Evolutionary conservation across 345 rosid genomes (phyloP).

Genomic region (Turnera subulata): DNA sequence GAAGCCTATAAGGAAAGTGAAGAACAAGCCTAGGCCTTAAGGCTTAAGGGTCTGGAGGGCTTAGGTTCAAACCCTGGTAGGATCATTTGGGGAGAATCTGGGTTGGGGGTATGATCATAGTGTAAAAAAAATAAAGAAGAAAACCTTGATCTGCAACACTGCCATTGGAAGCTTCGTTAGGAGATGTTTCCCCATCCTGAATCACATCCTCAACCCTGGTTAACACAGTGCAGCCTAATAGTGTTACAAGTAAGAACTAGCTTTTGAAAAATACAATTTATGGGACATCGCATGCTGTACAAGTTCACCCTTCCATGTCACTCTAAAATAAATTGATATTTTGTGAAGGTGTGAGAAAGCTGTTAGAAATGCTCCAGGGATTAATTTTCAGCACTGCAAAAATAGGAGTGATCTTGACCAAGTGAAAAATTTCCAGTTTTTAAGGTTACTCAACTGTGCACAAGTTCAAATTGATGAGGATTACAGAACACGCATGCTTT

Average conservation of each 20-base stretch:
- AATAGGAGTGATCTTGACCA: no score
- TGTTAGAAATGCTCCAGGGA: background rate
- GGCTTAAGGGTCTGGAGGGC: no score
- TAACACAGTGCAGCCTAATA: conserved; percentile 13
- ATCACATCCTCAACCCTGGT: conserved; percentile 30
- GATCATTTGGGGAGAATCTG: no score
- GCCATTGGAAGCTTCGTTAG: conserved; percentile 20
- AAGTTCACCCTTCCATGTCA: background rate
- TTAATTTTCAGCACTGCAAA: background rate
- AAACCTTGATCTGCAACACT: conserved; percentile 46
- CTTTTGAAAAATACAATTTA: background rate
- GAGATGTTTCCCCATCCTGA: conserved; percentile 34
- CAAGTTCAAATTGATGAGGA: no score
- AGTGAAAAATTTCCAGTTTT: no score
- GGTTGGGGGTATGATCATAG: no score
- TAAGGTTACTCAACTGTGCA: no score
- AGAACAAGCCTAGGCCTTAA: no score
- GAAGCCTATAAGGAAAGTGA: no score
- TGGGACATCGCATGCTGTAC: background rate
- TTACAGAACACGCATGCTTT: no score
- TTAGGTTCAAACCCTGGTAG: no score
- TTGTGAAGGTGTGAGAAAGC: background rate
- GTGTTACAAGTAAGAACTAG: conserved; percentile 8
- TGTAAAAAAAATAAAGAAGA: background rate
- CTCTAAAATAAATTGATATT: no score